A percentile compares a stretch with the other conserved stretches of the same genome.
Evolutionary conservation across 768 basidiomycete genomes (phyloP).

Genomic region (Russula foetens): DNA sequence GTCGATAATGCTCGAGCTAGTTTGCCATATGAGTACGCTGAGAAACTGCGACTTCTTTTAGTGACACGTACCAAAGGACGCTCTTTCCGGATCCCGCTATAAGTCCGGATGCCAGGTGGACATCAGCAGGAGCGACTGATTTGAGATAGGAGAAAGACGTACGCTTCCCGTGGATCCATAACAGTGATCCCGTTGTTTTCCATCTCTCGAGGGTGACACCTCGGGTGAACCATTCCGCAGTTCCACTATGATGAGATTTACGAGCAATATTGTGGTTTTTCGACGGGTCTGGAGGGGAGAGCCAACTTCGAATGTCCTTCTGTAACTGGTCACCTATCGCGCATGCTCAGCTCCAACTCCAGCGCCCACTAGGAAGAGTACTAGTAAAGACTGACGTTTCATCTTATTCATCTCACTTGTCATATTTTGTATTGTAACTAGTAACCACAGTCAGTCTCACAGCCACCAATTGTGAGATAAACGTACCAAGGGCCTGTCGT

Average conservation of each 20-base stretch:
- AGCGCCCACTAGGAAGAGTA: no score
- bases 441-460: no score
- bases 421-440: background rate
- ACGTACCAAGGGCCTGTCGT: background rate
- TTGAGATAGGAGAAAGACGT: background rate
- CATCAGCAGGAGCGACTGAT: background rate
- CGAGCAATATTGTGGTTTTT: background rate
- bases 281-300: background rate
- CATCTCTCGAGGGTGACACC: background rate
- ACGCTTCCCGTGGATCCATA: background rate
- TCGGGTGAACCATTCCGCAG: background rate
- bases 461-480: background rate
- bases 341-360: background rate
- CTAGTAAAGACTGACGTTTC: background rate
- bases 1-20: background rate
- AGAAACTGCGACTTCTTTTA: background rate
- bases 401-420: background rate
- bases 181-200: background rate
- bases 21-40: background rate
- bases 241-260: background rate
- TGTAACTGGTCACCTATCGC: background rate
- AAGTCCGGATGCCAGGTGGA: background rate
- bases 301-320: background rate
- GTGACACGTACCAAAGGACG: background rate
- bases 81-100: constrained; percentile 8